Base-by-base conservation (phyloP, 495 filamentous ascomycete genomes). In the Chaetomium tenue region DNA sequence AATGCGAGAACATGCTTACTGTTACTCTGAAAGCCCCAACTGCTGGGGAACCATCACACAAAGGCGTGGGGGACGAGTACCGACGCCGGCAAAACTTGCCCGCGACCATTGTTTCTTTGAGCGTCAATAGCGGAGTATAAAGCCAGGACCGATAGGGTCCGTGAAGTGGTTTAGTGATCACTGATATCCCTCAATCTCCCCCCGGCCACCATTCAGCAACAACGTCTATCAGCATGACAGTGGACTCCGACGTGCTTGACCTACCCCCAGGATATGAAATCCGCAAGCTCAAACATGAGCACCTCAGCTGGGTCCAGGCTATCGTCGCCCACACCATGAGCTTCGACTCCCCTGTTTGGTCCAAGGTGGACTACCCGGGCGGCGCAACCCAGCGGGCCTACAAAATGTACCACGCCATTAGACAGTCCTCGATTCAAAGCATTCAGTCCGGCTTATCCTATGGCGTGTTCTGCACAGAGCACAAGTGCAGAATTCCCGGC, bases 261-360 rank as follows among this genome's bases (percentile, higher is more conserved):
- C 55, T 58, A 0, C 39, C 37, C 22, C 13, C 28, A 3, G 55
- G 55, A 4, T 58, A 46, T 33, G 55, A 46, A 28, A 46, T 44
- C 37, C 20, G 39, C 22, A 22, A 12, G 23, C 55, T 58, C 2
- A 3, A 15, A 13, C 22, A 0, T 13, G 22, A 46, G 55, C 55
- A 58, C 16, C 22, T 46, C 22, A 4, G 3, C 18, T 58, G 55
- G 55, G 39, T 58, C 13, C 20, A 44, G 7, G 55, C 55, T 40
- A 46, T 58, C 15, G 13, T 46, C 33, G 55, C 28, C 22, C 55
- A 58, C 39, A 46, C 55, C 20, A 44, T 58, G 37, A 26, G 39
- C n/a, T 58, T 58, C 16, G 55, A 58, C 55, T 58, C 55, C 15
- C 55, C 55, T 1, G 16, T 58, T 22, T 58, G 39, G 55, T 40